These are phyloP conservation scores for Talaromyces amestolkiae DNA, from an alignment of 2,329 filamentous ascomycete species.

Conservation along the genomic window DNA sequence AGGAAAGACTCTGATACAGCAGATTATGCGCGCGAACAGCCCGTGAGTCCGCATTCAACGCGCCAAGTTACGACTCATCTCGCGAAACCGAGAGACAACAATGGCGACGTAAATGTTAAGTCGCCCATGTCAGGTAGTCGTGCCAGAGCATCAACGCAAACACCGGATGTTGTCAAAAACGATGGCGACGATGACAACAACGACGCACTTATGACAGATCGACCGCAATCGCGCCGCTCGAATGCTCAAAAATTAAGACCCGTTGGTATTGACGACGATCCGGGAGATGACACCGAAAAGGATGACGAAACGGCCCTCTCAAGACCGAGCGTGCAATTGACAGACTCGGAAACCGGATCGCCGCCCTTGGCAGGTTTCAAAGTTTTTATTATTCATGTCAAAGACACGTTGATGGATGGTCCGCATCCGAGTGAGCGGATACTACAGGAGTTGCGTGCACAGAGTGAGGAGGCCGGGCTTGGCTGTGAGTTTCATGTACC, in stretches of 20 bases:
- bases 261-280: background rate
- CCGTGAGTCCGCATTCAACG: slow-evolving; percentile 29
- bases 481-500: slow-evolving; percentile 80
- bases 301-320: background rate
- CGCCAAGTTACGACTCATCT: slow-evolving; percentile 20
- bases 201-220: background rate
- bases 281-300: background rate
- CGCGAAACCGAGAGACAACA: background rate
- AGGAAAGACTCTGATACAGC: slow-evolving; percentile 25
- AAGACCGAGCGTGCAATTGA: background rate
- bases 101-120: background rate
- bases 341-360: slow-evolving; percentile 13
- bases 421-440: slow-evolving; percentile 65
- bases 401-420: slow-evolving; percentile 76
- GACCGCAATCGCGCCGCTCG: background rate
- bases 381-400: slow-evolving; percentile 89
- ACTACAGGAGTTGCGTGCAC: slow-evolving; percentile 63
- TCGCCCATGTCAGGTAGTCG: background rate
- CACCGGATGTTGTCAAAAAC: background rate
- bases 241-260: background rate
- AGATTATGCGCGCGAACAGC: slow-evolving; percentile 23
- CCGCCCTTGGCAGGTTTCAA: slow-evolving; percentile 68
- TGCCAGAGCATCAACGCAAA: slow-evolving; percentile 10
- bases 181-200: background rate
- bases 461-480: slow-evolving; percentile 63